Conservation (phyloP, 495 filamentous ascomycete genomes). For the Aspergillus nanangensis region DNA sequence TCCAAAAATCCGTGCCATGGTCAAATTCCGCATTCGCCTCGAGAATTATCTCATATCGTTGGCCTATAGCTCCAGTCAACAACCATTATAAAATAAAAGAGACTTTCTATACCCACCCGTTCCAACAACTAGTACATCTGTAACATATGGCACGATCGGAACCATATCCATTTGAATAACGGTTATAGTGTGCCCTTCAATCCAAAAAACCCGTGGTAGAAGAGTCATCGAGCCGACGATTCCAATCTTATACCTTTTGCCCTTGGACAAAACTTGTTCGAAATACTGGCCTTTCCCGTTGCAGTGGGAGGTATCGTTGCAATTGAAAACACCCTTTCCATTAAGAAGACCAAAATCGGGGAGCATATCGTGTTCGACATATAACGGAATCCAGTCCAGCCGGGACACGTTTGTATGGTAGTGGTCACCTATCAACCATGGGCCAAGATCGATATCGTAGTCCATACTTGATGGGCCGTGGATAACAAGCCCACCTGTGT, state of each 20-base stretch:
- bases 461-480: not conserved
- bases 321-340: not conserved
- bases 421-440: not conserved
- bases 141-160: not conserved
- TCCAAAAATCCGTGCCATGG: not conserved
- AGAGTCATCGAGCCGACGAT: not conserved
- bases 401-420: not conserved
- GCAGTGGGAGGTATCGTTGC: not conserved
- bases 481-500: not conserved
- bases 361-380: not conserved
- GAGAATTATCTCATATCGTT: not conserved
- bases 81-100: too few species aligned
- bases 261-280: not conserved
- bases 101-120: too few species aligned
- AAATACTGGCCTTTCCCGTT: not conserved
- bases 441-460: not conserved
- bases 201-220: not conserved
- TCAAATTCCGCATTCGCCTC: not conserved
- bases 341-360: not conserved
- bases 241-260: not conserved
- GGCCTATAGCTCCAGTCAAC: too few species aligned
- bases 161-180: not conserved
- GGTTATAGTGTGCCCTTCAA: not conserved
- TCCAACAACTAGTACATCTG: not conserved
- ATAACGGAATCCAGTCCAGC: not conserved